Conservation (phyloP, 73 alveolate species). For the Paraurostyla sp. region DNA sequence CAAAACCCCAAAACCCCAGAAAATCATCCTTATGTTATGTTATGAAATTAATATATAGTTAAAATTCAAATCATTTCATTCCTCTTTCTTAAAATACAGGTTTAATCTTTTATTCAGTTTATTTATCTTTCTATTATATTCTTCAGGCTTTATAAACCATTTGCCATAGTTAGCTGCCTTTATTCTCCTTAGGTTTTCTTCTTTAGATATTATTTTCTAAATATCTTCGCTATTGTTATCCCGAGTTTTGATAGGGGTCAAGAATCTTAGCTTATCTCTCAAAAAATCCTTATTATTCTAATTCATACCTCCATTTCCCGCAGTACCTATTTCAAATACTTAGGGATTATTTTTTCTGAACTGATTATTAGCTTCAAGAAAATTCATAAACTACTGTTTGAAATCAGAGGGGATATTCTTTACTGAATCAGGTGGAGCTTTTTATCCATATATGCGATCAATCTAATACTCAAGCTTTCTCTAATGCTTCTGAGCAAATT, state of each 20-base stretch:
- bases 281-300: not conserved
- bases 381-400: not conserved
- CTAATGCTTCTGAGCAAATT: slow-evolving; percentile 49
- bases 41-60: not conserved
- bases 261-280: slow-evolving; percentile 5
- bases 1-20: slow-evolving; percentile 24
- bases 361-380: slow-evolving; percentile 11
- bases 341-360: slow-evolving; percentile 1
- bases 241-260: not conserved
- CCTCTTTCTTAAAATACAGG: not conserved
- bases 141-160: slow-evolving; percentile 47
- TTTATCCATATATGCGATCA: not conserved
- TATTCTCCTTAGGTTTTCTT: slow-evolving; percentile 27
- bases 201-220: not conserved
- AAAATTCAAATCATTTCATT: not conserved
- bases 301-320: not conserved
- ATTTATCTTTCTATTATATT: slow-evolving; percentile 6
- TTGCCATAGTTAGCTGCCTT: slow-evolving; percentile 52
- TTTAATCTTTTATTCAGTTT: not conserved
- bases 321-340: not conserved
- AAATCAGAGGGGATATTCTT: not conserved
- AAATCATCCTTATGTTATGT: not conserved
- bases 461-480: not conserved
- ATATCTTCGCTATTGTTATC: not conserved
- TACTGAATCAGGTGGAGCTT: not conserved